phyloP scores from a whole-genome alignment of 2,329 filamentous ascomycete genomes.

The Rhexocercosporidium sp. region DNA sequence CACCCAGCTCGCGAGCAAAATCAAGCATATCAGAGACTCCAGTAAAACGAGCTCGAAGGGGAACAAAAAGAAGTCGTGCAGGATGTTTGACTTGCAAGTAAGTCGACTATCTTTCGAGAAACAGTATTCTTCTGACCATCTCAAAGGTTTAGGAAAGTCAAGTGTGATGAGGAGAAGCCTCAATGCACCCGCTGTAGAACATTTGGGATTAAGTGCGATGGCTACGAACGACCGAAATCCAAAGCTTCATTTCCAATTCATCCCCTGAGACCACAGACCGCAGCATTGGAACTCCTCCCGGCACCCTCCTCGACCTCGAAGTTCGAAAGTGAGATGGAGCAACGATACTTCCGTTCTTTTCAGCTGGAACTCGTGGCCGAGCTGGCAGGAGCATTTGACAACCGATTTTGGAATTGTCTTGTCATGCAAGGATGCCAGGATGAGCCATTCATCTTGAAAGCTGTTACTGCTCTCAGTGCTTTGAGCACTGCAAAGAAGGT shows the following conservation, averaged over 20 bases:
- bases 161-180: conserved; percentile 24
- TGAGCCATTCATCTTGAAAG: conserved; percentile 10
- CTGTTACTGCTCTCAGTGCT: conserved; percentile 11
- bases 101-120: background rate
- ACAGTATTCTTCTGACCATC: background rate
- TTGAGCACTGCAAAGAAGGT: conserved; percentile 14
- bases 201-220: conserved; percentile 16
- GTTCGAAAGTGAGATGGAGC: conserved; percentile 1
- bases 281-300: background rate
- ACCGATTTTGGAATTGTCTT: conserved; percentile 17
- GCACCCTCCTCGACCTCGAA: background rate
- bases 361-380: conserved; percentile 19
- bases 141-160: conserved; percentile 15
- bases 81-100: conserved; percentile 21
- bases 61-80: conserved; percentile 4
- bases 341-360: conserved; percentile 15
- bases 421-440: conserved; percentile 23
- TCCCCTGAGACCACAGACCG: background rate
- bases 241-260: background rate
- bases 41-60: background rate
- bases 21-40: background rate
- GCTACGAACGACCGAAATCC: conserved; percentile 8
- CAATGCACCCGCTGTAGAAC: conserved; percentile 13
- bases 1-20: background rate
- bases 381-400: conserved; percentile 12